phyloP scores from a whole-genome alignment of 441 rosid genomes.

The Gossypium lobatum region DNA sequence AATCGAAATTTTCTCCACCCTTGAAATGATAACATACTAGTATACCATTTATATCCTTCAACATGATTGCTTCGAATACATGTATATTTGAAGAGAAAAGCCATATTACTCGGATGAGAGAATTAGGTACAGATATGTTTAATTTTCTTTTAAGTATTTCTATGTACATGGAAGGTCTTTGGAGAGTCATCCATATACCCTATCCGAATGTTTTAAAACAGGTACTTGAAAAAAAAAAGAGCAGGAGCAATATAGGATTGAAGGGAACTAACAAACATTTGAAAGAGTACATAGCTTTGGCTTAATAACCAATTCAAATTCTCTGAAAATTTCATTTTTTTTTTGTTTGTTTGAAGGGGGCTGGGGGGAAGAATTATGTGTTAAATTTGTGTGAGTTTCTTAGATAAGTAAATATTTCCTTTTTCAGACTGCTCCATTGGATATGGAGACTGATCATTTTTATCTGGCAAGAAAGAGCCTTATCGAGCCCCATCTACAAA shows the following conservation, averaged over 20 bases:
- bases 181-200: neutral
- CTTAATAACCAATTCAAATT: neutral
- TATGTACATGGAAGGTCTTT: neutral
- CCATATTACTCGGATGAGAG: neutral
- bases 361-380: neutral
- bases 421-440: slow-evolving; percentile 77
- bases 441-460: slow-evolving; percentile 70
- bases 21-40: neutral
- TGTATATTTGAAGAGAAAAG: neutral
- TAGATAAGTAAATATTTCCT: neutral
- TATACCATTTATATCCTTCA: neutral
- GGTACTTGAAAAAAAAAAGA: neutral
- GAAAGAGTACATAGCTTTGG: neutral
- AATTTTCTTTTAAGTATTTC: neutral
- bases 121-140: neutral
- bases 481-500: slow-evolving; percentile 56
- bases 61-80: neutral
- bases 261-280: neutral
- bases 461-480: slow-evolving; percentile 46
- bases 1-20: neutral
- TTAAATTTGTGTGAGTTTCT: neutral
- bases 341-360: too few relatives aligned
- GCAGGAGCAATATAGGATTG: neutral
- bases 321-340: neutral
- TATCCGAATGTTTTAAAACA: neutral